Evolutionary conservation across 73 alveolate species (phyloP).

Genomic region (Paramecium bursaria): DNA sequence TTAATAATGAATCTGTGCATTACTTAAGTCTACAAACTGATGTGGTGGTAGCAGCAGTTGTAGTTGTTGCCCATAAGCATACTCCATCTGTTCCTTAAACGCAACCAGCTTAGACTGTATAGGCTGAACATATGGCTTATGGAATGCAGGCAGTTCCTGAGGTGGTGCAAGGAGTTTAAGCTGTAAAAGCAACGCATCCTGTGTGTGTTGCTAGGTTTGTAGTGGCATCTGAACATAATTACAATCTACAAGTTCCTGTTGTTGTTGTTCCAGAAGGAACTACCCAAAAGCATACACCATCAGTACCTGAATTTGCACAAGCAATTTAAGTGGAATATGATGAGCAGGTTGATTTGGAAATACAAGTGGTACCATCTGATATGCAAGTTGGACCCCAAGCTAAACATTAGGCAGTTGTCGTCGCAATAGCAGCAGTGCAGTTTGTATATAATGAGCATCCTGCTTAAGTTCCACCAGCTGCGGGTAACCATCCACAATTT

Average conservation of each 20-base stretch:
- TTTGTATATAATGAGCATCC: neutral
- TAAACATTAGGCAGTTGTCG: slow-evolving; percentile 9
- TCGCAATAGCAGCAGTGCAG: slow-evolving; percentile 28
- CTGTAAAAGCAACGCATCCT: slow-evolving; percentile 41
- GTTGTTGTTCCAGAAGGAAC: slow-evolving; percentile 25
- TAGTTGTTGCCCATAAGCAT: slow-evolving; percentile 1
- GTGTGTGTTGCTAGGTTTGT: slow-evolving; percentile 15
- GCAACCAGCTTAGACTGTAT: slow-evolving; percentile 24
- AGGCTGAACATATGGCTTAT: neutral
- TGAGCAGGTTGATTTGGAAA: neutral
- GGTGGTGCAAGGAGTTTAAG: slow-evolving; percentile 5
- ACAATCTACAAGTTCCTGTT: neutral
- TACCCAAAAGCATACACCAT: slow-evolving; percentile 33
- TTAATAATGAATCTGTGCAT: neutral
- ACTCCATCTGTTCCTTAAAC: slow-evolving; percentile 25
- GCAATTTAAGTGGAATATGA: neutral
- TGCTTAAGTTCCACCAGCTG: neutral
- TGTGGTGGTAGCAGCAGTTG: neutral
- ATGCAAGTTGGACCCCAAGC: slow-evolving; percentile 4
- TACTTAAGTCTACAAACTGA: slow-evolving; percentile 28
- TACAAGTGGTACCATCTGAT: slow-evolving; percentile 36
- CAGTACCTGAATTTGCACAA: slow-evolving; percentile 24
- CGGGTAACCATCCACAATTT: neutral
- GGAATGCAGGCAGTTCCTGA: slow-evolving; percentile 3
- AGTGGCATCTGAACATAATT: slow-evolving; percentile 11